A percentile compares a stretch with the other conserved stretches of the same genome.
Evolutionary conservation across 345 rosid species (phyloP).

Genomic region (Gynandropsis gynandra): DNA sequence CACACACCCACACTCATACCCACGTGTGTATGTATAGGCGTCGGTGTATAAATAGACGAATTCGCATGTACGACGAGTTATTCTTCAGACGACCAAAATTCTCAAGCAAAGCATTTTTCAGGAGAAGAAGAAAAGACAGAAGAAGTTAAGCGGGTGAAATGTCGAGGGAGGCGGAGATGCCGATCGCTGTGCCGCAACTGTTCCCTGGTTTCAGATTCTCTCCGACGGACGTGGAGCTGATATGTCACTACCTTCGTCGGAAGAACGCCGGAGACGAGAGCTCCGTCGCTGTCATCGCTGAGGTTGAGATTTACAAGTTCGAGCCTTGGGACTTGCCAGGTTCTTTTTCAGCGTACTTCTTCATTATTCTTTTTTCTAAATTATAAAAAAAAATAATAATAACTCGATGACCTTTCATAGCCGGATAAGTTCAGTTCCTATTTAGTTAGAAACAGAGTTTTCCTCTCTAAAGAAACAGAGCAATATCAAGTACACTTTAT

Average conservation of each 20-base stretch:
- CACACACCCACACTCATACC: too few relatives aligned
- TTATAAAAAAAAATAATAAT: not conserved
- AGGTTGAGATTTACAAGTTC: slow-evolving; percentile 59
- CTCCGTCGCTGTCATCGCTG: slow-evolving; percentile 63
- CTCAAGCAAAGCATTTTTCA: too few relatives aligned
- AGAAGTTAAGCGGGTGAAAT: slow-evolving; percentile 1
- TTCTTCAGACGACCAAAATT: too few relatives aligned
- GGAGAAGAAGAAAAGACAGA: too few relatives aligned
- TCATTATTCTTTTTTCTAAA: not conserved
- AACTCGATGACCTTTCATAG: too few relatives aligned
- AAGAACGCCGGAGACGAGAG: slow-evolving; percentile 64
- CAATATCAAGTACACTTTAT: not conserved
- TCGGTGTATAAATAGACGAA: too few relatives aligned
- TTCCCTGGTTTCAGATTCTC: slow-evolving; percentile 85
- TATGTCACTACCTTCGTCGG: slow-evolving; percentile 65
- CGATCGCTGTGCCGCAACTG: slow-evolving; percentile 51
- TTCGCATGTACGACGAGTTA: too few relatives aligned
- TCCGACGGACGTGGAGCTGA: slow-evolving; percentile 77
- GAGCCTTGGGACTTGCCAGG: slow-evolving; percentile 98
- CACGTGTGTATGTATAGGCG: too few relatives aligned
- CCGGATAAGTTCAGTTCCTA: too few relatives aligned
- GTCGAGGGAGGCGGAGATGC: slow-evolving; percentile 57
- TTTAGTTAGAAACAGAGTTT: too few relatives aligned
- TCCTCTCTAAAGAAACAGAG: not conserved
- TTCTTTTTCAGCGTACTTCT: slow-evolving; percentile 4